Percentiles rank a stretch among this genome's conserved stretches.
Evolutionary conservation across 176 grass and related monocot species (phyloP).

Genomic region (Microstegium vimineum): DNA sequence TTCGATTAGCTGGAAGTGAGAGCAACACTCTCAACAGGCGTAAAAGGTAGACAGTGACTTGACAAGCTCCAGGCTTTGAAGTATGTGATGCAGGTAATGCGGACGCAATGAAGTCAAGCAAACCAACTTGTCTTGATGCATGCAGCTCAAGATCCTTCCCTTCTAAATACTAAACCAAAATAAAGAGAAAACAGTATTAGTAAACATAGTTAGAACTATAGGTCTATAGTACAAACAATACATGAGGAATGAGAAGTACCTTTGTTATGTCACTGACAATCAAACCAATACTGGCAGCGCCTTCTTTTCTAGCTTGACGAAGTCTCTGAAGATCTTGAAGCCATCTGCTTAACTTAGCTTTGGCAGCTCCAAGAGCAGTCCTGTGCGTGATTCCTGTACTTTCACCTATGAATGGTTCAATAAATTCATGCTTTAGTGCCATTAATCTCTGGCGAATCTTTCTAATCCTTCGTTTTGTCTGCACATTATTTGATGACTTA

Average conservation of each 20-base stretch:
- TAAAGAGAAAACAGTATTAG: constrained; percentile 35
- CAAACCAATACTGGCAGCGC: constrained; percentile 87
- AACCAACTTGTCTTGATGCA: constrained; percentile 87
- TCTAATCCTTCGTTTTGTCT: constrained; percentile 84
- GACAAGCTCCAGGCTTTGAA: constrained; percentile 94
- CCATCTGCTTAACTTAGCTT: constrained; percentile 94
- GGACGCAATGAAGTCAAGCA: constrained; percentile 92
- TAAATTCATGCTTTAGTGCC: constrained; percentile 97
- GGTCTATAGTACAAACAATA: constrained; percentile 20
- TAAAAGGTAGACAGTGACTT: constrained; percentile 89
- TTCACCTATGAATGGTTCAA: constrained; percentile 70
- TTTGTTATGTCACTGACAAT: constrained; percentile 87
- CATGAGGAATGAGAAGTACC: constrained; percentile 54
- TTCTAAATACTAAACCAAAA: constrained; percentile 81
- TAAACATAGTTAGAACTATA: constrained; percentile 22
- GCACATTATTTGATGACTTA: constrained; percentile 57
- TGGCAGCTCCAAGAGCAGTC: constrained; percentile 68
- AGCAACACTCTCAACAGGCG: constrained; percentile 66
- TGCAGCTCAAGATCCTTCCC: constrained; percentile 89
- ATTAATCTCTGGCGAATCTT: constrained; percentile 96
- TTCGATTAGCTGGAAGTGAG: constrained; percentile 79
- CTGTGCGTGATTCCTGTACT: constrained; percentile 74
- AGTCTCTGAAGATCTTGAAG: constrained; percentile 92
- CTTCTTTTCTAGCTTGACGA: constrained; percentile 96
- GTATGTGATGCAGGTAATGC: constrained; percentile 92